phyloP scores from a whole-genome alignment of 208 protist species.

The Polymyxa betae region DNA sequence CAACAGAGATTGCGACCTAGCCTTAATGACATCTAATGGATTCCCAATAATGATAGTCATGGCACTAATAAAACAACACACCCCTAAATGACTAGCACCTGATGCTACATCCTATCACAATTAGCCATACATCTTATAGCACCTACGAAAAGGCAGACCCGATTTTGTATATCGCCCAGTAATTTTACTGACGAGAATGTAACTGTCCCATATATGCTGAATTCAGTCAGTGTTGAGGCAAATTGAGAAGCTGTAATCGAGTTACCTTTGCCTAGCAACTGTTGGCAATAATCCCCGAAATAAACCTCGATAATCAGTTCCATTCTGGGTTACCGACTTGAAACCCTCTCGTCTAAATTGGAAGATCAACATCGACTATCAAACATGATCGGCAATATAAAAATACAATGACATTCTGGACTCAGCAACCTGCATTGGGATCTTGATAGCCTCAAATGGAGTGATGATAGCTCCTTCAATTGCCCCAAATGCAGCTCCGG shows the following conservation, averaged over 20 bases:
- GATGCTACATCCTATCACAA: no score
- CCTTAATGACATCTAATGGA: not conserved
- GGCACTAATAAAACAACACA: not conserved
- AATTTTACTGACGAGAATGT: not conserved
- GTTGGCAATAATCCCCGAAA: not conserved
- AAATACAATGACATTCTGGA: not conserved
- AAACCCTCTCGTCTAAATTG: no score
- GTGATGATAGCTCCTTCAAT: not conserved
- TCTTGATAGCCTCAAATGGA: not conserved
- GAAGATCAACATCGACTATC: no score
- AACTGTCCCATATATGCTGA: not conserved
- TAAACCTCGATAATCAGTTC: no score
- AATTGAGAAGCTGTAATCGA: not conserved
- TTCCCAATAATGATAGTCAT: not conserved
- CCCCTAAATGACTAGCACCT: no score
- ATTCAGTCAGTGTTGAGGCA: not conserved
- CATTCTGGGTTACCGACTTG: no score
- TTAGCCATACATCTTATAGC: no score
- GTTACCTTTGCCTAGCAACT: not conserved
- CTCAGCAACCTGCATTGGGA: not conserved
- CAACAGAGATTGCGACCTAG: not conserved
- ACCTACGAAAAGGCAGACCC: no score
- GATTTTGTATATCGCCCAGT: not conserved
- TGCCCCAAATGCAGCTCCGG: not conserved
- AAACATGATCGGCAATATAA: no score